These are phyloP conservation scores for Hanseniaspora jakobsenii DNA, from an alignment of 805 yeast species.

Conservation along the genomic window DNA sequence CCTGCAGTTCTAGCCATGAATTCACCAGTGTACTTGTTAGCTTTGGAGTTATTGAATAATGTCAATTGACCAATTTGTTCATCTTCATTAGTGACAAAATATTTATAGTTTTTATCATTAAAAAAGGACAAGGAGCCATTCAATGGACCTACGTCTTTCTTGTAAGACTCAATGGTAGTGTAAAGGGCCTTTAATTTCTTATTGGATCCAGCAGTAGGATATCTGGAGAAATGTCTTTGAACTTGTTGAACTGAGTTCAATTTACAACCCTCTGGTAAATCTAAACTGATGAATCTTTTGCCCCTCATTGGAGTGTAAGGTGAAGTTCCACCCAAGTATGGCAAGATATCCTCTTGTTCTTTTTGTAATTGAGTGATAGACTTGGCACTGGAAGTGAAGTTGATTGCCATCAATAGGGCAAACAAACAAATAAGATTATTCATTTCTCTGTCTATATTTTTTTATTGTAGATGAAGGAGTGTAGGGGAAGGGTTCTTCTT, in stretches of 20 bases:
- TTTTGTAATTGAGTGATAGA: constrained; percentile 1
- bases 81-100: constrained; percentile 31
- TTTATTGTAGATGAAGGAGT: too few species aligned
- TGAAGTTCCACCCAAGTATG: constrained; percentile 42
- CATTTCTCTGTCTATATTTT: too few species aligned
- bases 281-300: constrained; percentile 43
- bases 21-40: constrained; percentile 38
- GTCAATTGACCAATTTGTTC: constrained; percentile 35
- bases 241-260: constrained; percentile 58
- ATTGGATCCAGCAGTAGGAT: constrained; percentile 39
- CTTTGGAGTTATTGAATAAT: constrained; percentile 22
- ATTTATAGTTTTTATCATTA: constrained; percentile 36
- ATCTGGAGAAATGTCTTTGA: constrained; percentile 73
- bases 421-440: background rate
- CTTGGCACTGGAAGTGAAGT: background rate
- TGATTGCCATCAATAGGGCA: background rate
- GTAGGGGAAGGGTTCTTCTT: too few species aligned
- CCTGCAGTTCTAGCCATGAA: constrained; percentile 36
- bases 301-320: constrained; percentile 39
- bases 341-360: constrained; percentile 29
- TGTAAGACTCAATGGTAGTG: constrained; percentile 16
- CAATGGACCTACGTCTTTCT: constrained; percentile 28
- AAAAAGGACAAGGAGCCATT: constrained; percentile 37
- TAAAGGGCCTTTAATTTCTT: constrained; percentile 27
- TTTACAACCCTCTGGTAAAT: constrained; percentile 38